Evolutionary conservation across 305 asterid genomes (phyloP), one percentile per base, ranked within the genome.

Genomic region (Solanum hybrid): DNA sequence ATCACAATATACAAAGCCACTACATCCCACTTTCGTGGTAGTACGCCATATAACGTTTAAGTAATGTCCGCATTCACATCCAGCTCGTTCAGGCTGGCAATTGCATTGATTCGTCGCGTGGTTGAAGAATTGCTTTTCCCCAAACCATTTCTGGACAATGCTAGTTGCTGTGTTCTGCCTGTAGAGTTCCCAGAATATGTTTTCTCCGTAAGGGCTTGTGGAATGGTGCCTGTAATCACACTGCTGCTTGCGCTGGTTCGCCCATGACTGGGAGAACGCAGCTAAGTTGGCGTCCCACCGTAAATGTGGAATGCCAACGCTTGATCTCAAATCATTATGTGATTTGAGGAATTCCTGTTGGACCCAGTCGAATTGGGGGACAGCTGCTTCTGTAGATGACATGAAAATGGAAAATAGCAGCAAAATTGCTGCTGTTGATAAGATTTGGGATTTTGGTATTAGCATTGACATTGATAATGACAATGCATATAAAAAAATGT

Each of bases 41-140:
- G 88, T 79, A 15, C 84, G 89, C 98, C 98, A 94, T 2, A 96
- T 29, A 13, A 94, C 77, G 38, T 90, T 93, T 64, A 93, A 72
- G 73, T 93, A 96, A 90, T 96, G 98, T 3, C 97, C 97, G 87
- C 98, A 96, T 81, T 96, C 96, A 87, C 98, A 96, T 5, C 93
- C 96, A 2, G 88, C 90, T 1, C 91, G 42, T 90, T 92, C 94
- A 66, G 93, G 93, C 26, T 9, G 24, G 88, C 98, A 96, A 64
- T 4, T 56, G 86, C 98, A 95, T 0, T 0, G 40, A 11, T 90
- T 45, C 4, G 8, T 89, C 2, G 6, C 1, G 4, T 77, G 91
- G 84, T 96, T 94, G 87, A 93, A 96, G 4, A 87, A 24, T 9
- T 13, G 45, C 7, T 42, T 42, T 88, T 96, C 98, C 5, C 73